Base-by-base conservation (phyloP, 2,329 filamentous ascomycete species). In the Drechslera avenae region DNA sequence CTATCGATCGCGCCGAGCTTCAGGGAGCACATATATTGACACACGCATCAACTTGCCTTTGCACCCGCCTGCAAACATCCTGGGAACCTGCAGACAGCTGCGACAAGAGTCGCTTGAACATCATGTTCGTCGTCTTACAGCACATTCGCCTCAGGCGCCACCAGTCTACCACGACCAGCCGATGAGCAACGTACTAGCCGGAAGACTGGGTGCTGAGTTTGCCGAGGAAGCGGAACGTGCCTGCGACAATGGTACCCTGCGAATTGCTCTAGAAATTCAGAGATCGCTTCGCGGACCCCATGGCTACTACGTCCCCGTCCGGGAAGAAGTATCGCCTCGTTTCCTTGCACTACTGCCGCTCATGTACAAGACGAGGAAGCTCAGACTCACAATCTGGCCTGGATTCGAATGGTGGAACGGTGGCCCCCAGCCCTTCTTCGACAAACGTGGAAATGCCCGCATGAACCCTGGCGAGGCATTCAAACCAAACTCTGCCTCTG, bases 361-460 rank as follows among this genome's bases (percentile, higher is more conserved):
- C 1, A 54, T 68, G 30, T 21, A 56, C 5, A 50, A 41, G 30
- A 33, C 58, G 1, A 58, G 42, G 12, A 68, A 52, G 23, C 40
- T 70, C n/a, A 61, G 57, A 17, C 40, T 71, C 9, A 36, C 57
- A 4, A 51, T 70, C 0, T 69, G 62, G 66, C 57, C 59, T 3
- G 64, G 61, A 1, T 68, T 54, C 39, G 60, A 67, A 26, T 70
- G 65, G 65, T 67, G 60, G 64, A 57, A 51, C 32, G 51, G 50
- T 34, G 45, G 46, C 16, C 46, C 56, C 3, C 58, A 46, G 14
- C 33, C 48, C n/a, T 9, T 45, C 34, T 9, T 45, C 34, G 37
- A 30, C 34, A 23, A 34, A n/a, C 43, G 40, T 18, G 48, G 52
- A 10, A 56, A 50, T 14, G 33, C 42, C 39, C 45, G 41, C 18